Evolutionary conservation across 805 yeast genomes (phyloP).

Genomic region (Kuraishia cidri): DNA sequence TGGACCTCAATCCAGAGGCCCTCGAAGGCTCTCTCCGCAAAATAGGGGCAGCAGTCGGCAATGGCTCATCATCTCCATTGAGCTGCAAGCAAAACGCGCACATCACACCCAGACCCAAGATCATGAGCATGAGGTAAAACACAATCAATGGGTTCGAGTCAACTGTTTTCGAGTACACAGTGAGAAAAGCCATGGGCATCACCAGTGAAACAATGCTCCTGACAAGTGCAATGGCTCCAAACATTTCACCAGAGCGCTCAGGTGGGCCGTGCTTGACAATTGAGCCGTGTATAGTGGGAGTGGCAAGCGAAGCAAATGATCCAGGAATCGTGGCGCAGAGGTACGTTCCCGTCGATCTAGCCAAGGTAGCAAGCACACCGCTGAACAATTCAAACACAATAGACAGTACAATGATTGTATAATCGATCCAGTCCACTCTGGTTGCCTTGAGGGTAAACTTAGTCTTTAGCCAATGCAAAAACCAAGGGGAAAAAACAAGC

Average conservation of each 20-base stretch:
- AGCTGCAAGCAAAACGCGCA: too few species aligned
- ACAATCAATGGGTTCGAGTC: conserved; percentile 26
- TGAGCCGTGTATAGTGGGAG: conserved; percentile 53
- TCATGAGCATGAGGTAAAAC: conserved; percentile 11
- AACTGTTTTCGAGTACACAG: conserved; percentile 37
- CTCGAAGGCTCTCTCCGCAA: too few species aligned
- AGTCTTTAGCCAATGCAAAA: conserved; percentile 25
- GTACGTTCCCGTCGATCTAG: conserved; percentile 19
- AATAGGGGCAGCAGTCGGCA: too few species aligned
- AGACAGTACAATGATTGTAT: conserved; percentile 15
- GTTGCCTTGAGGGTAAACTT: conserved; percentile 22
- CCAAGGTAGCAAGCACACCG: conserved; percentile 21
- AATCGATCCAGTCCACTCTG: conserved; percentile 39
- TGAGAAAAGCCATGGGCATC: conserved; percentile 38
- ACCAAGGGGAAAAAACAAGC: conserved; percentile 41
- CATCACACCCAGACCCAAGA: too few species aligned
- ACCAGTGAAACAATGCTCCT: conserved; percentile 39
- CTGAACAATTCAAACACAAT: conserved; percentile 29
- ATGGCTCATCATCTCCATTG: too few species aligned
- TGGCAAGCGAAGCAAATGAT: conserved; percentile 37
- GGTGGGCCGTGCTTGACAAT: conserved; percentile 54
- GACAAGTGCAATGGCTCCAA: conserved; percentile 59
- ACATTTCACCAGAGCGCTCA: conserved; percentile 57
- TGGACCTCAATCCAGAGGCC: too few species aligned
- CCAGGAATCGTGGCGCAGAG: conserved; percentile 25